A percentile compares a stretch with the other conserved stretches of the same genome.
Conservation (phyloP, 129 eudicot species). For the Lonicera japonica region DNA sequence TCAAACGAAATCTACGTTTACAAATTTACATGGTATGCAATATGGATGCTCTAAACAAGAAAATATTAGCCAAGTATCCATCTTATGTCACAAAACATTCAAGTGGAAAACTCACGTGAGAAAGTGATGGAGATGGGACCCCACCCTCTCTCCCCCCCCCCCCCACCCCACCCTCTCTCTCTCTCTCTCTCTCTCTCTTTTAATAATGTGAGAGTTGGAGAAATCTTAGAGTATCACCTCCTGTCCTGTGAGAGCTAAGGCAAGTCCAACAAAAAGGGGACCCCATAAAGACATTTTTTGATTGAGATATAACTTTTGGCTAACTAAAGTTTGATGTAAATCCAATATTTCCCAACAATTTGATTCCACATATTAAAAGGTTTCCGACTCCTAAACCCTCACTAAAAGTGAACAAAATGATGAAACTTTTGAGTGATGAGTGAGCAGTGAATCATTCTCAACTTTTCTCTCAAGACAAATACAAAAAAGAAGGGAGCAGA, state of each 20-base stretch:
- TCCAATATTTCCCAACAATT: conserved; percentile 33
- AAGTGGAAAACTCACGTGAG: conserved; percentile 18
- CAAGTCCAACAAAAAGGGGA: conserved; percentile 32
- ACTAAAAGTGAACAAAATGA: too few species aligned
- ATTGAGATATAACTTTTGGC: conserved; percentile 27
- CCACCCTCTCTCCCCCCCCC: too few species aligned
- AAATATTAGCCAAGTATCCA: too few species aligned
- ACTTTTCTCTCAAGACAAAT: neutral
- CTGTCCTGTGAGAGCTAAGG: too few species aligned
- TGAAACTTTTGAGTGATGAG: conserved; percentile 1
- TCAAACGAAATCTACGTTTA: too few species aligned
- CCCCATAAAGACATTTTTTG: conserved; percentile 23
- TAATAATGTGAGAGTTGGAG: conserved; percentile 10
- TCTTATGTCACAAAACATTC: too few species aligned
- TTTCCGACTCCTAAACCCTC: conserved; percentile 13
- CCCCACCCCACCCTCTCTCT: too few species aligned
- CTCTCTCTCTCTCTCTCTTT: too few species aligned
- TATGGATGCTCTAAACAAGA: too few species aligned
- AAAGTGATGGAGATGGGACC: too few species aligned
- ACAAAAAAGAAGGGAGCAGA: neutral
- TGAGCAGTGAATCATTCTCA: neutral
- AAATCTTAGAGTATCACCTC: conserved; percentile 19
- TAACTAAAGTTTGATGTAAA: conserved; percentile 21
- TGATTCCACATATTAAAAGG: conserved; percentile 11
- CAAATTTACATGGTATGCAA: too few species aligned